Evolutionary conservation across 2,329 filamentous ascomycete species (phyloP), one percentile per base, ranked within the genome.

Genomic region (Verticillium zaregamsianum): DNA sequence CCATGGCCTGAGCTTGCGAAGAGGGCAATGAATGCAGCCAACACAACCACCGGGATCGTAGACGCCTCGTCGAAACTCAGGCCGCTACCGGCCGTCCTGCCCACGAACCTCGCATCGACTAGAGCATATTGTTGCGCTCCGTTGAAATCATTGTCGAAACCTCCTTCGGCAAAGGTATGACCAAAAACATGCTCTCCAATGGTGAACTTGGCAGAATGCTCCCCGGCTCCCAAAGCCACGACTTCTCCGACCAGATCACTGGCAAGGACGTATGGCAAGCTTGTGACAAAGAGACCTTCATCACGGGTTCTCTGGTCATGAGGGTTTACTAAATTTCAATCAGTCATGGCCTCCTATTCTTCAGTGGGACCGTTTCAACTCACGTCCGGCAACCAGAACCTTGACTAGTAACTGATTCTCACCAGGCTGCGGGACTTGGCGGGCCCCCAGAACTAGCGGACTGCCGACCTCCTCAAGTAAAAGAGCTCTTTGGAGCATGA

Each of bases 11-110:
- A 60, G 14, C 33, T 55, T 5, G 58, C 32, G 15, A 60, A 60
- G 32, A 60, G 58, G 33, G 58, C 58, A 32, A 60, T 55, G 33
- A 61, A 61, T 20, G 35, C 59, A 31, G 57, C 61, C 59, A 63
- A 49, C 56, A 59, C 58, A 25, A 35, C 11, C 32, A 58, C 57
- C 1, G 62, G 59, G 23, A 59, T 52, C 11, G 39, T 63, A 37
- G 62, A 57, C 3, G 58, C 58, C 23, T 60, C 40, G 23, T 60
- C 58, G 33, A n/a, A 20, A 40, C 49, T 60, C 39, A 60, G 49
- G 12, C 58, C 58, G 17, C 17, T 60, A n/a, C 25, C 32, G 3
- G 58, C 58, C 49, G 55, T 32, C 25, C 49, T 55, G 23, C 49
- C 58, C 4, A 60, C 58, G 14, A 35, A 60, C 14, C 49, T 35